A percentile compares a stretch with the other conserved stretches of the same genome.
phyloP scores from a whole-genome alignment of 148 eudicot genomes.

The Arbutus unedo region DNA sequence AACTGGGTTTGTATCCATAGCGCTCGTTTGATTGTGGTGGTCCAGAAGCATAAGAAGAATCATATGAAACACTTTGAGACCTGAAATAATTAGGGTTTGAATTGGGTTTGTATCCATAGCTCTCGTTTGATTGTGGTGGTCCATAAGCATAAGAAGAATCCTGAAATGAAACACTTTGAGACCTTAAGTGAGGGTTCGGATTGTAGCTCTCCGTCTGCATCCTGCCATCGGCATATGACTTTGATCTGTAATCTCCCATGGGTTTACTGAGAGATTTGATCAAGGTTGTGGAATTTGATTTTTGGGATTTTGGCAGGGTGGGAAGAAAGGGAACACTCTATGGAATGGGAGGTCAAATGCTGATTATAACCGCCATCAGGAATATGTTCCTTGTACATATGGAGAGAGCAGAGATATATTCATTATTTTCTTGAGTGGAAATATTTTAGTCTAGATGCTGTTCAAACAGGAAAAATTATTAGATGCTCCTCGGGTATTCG shows the following conservation, averaged over 20 bases:
- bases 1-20: conserved; percentile 16
- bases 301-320: background rate
- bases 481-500: too few species aligned
- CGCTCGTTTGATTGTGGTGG: conserved; percentile 13
- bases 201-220: conserved; percentile 49
- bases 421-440: background rate
- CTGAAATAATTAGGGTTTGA: conserved; percentile 28
- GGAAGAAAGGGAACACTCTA: background rate
- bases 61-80: conserved; percentile 41
- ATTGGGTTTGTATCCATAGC: conserved; percentile 16
- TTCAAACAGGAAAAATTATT: background rate
- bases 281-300: background rate
- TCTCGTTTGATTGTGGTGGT: conserved; percentile 11
- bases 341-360: too few species aligned
- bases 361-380: background rate
- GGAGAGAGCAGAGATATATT: background rate
- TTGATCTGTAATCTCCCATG: conserved; percentile 52
- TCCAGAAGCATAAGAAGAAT: conserved; percentile 6
- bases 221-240: conserved; percentile 24
- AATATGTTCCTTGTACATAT: background rate
- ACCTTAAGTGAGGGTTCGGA: conserved; percentile 32
- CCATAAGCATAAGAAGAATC: conserved; percentile 6
- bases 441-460: background rate
- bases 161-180: conserved; percentile 36
- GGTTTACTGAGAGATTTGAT: background rate